Evolutionary conservation across 1,284 basidiomycete species (phyloP), one percentile per base, ranked within the genome.

Genomic region (Malassezia caprae): DNA sequence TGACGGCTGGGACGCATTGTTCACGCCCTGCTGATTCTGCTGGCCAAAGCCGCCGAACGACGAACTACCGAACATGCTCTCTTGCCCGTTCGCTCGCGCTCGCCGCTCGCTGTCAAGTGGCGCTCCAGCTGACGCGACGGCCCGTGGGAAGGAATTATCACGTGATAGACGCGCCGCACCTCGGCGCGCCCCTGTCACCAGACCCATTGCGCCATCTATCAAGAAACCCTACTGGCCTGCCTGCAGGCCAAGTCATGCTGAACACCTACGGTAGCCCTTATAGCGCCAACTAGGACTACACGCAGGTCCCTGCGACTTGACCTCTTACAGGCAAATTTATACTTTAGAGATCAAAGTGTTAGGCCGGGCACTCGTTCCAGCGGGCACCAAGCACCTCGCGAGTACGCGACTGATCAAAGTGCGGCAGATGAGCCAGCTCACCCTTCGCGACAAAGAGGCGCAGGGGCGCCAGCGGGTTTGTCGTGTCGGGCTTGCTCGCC

Each of bases 11-110:
- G 27, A 12, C 8, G 54, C 30, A 26, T 64, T 62, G 53, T 61
- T 61, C 48, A 60, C 58, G 45, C 61, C 56, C 41, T 43, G 41
- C 39, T 68, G 65, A 49, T 60, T 68, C 40, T 65, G 66, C 58
- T 68, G 66, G 53, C 66, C 66, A 51, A 68, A 66, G 59, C 64
- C 66, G 26, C 64, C 59, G 46, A 68, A 68, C 15, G 62, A 63
- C 28, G 57, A 52, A 37, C 62, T 61, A 7, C 66, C 66, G 42
- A 68, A 68, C 66, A 68, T 68, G 53, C 37, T 39, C 19, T 21
- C 19, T 19, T 6, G 37, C 37, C n/a, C 37, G 37, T 21, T 39
- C 37, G 37, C 37, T 21, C 37, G 19, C 37, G 37, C 37, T 39
- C 37, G 37, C 37, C 37, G 19, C 37, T 39, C 37, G 37, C 37